phyloP scores from a whole-genome alignment of 208 protist species.

The Blechomonas ayalai region DNA sequence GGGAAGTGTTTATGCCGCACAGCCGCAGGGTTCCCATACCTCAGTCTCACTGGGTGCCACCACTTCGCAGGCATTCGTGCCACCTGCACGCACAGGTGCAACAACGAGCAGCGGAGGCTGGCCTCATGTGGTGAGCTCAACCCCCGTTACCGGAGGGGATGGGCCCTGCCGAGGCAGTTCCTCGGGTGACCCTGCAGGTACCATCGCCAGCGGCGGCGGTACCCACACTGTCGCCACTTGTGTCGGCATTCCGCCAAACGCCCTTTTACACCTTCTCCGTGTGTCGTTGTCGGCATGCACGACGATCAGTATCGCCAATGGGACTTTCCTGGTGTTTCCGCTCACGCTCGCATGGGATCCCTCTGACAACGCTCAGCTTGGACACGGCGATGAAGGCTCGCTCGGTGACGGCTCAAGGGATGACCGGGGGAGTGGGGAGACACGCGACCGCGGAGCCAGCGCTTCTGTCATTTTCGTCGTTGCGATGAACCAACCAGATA shows the following conservation, averaged over 20 bases:
- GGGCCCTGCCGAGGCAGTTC: too few relatives aligned
- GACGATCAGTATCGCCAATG: constrained; percentile 62
- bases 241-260: constrained; percentile 52
- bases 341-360: constrained; percentile 3
- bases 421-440: too few relatives aligned
- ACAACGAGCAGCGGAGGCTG: too few relatives aligned
- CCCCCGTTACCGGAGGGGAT: too few relatives aligned
- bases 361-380: too few relatives aligned
- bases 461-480: constrained; percentile 48
- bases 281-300: constrained; percentile 44
- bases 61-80: not conserved
- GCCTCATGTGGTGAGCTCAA: too few relatives aligned
- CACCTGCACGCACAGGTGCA: not conserved
- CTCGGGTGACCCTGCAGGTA: too few relatives aligned
- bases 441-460: too few relatives aligned
- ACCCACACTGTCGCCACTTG: constrained; percentile 22
- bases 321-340: constrained; percentile 66
- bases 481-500: constrained; percentile 61
- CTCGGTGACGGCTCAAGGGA: too few relatives aligned
- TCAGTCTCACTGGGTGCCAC: not conserved
- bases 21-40: not conserved
- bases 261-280: constrained; percentile 59
- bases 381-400: too few relatives aligned
- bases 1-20: too few relatives aligned
- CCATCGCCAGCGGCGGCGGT: not conserved